Evolutionary conservation across 2,329 filamentous ascomycete species (phyloP).

Genomic region (Aspergillus pseudoglaucus): DNA sequence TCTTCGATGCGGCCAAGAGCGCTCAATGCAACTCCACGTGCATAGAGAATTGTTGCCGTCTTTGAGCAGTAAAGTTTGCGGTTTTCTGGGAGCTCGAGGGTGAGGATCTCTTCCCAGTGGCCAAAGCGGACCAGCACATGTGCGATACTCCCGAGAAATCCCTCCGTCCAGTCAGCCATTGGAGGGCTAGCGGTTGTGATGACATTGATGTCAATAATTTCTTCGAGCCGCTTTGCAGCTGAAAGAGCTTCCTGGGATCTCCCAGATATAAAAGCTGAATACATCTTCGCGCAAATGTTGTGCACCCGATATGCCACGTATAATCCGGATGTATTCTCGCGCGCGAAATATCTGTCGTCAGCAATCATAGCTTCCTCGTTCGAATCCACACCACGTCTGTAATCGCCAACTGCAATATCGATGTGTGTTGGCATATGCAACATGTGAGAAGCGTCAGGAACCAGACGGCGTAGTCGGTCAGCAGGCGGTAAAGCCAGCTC

Average conservation of each 20-base stretch:
- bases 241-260: conserved; percentile 11
- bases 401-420: conserved; percentile 67
- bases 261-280: conserved; percentile 12
- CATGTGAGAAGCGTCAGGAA: conserved; percentile 63
- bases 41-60: conserved; percentile 60
- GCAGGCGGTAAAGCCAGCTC: conserved; percentile 56
- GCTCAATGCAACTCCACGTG: conserved; percentile 57
- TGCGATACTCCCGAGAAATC: conserved; percentile 57
- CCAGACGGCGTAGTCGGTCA: conserved; percentile 54
- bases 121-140: conserved; percentile 69
- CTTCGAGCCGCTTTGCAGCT: conserved; percentile 10
- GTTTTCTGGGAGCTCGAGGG: conserved; percentile 51
- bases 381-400: conserved; percentile 56
- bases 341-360: conserved; percentile 58
- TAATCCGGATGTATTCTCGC: conserved; percentile 14
- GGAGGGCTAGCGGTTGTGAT: conserved; percentile 59
- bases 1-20: conserved; percentile 48
- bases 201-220: conserved; percentile 50
- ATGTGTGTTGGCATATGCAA: conserved; percentile 72
- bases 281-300: conserved; percentile 12
- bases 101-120: conserved; percentile 58
- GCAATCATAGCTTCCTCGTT: conserved; percentile 60
- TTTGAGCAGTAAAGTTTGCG: conserved; percentile 58
- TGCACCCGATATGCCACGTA: conserved; percentile 18
- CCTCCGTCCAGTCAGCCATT: conserved; percentile 72